Base-by-base conservation (phyloP, 805 yeast species). In the Schwanniomyces pseudopolymorphus region DNA sequence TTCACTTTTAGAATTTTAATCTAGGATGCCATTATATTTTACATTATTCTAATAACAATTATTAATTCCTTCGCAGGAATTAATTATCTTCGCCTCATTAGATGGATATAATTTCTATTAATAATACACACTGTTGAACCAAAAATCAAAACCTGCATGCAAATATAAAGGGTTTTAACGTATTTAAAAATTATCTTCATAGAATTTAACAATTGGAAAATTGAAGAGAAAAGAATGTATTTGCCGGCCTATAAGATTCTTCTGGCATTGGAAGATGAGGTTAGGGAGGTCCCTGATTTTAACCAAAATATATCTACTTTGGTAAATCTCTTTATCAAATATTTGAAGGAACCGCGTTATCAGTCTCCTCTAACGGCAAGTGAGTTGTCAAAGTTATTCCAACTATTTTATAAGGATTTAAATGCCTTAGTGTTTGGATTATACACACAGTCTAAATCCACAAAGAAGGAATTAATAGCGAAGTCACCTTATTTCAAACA, bases 261-360 rank as follows among this genome's bases (percentile, higher is more conserved):
- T 13, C 41, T 33, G 26, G 48, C 50, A 17, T 54, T 66, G 33
- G 55, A 53, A 27, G 58, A 55, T 3, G 72, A 67, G 43, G 65
- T 60, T 37, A 51, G 46, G 42, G 37, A 48, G 5, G 51, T 50
- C 17, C 42, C 51, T 6, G 54, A 49, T 10, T 55, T 65, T 17
- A 65, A 67, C 39, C 68, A 66, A 2, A 67, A 56, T 54, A 57
- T 66, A 13, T 28, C 48, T 8, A 56, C 60, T 4, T 52, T 69
- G 39, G 60, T 62, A n/a, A 51, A 52, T 27, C 57, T 57, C 9
- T 68, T 68, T 40, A 50, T 67, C 26, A 61, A 58, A 45, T 70
- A 71, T 45, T 58, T 72, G 45, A 68, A 68, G 50, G 77, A 72
- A 48, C 77, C 77, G 9, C 60, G 77, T 21, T 72, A 65, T 49